Conservation (phyloP, 805 yeast species). For the Saccharomycopsis olivae region DNA sequence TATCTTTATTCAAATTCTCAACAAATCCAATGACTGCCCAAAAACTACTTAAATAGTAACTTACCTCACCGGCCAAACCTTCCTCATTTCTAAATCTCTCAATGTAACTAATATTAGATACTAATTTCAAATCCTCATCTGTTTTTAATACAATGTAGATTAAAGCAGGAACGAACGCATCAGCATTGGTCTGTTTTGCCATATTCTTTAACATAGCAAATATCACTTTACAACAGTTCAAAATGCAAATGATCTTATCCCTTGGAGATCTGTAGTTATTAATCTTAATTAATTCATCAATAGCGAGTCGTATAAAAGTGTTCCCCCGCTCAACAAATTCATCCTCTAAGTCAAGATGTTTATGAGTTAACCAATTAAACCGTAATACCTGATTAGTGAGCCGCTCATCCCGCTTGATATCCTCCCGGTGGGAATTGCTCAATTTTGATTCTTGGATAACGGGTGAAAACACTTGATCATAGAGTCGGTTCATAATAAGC, state of each 20-base stretch:
- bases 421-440: constrained; percentile 49
- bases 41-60: constrained; percentile 83
- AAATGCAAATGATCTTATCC: constrained; percentile 82
- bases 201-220: constrained; percentile 73
- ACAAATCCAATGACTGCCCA: constrained; percentile 83
- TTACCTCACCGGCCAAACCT: constrained; percentile 77
- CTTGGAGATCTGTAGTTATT: constrained; percentile 85
- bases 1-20: constrained; percentile 43
- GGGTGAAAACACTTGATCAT: constrained; percentile 73
- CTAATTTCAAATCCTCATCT: constrained; percentile 26
- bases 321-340: constrained; percentile 36
- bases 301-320: constrained; percentile 55
- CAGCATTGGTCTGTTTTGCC: constrained; percentile 68
- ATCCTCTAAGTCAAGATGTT: constrained; percentile 67
- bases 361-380: constrained; percentile 62
- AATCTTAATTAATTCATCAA: constrained; percentile 65
- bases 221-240: constrained; percentile 87
- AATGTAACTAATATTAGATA: constrained; percentile 74
- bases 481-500: constrained; percentile 78
- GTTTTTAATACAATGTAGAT: constrained; percentile 62
- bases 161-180: constrained; percentile 81
- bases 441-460: constrained; percentile 26
- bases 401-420: constrained; percentile 47
- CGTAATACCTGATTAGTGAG: constrained; percentile 44
- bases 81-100: constrained; percentile 73